phyloP scores from a whole-genome alignment of 2,329 filamentous ascomycete genomes.

The Coniochaeta ligniaria region DNA sequence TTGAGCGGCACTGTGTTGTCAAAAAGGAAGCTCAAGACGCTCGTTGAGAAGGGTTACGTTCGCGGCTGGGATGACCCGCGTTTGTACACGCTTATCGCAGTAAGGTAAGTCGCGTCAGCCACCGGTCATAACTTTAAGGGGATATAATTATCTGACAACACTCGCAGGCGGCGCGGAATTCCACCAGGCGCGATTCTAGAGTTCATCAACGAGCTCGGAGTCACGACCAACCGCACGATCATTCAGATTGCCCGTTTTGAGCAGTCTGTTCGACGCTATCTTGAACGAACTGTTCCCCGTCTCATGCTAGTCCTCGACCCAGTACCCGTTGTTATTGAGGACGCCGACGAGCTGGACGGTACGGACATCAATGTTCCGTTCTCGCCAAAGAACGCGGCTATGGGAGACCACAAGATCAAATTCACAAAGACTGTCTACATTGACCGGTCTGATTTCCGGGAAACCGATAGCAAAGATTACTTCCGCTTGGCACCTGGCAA shows the following conservation, averaged over 20 bases:
- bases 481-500: slow-evolving; percentile 65
- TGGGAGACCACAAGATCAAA: slow-evolving; percentile 25
- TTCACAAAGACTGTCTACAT: slow-evolving; percentile 63
- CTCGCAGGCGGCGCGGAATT: slow-evolving; percentile 64
- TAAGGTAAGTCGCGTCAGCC: slow-evolving; percentile 24
- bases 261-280: slow-evolving; percentile 73
- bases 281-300: slow-evolving; percentile 81
- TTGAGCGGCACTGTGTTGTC: slow-evolving; percentile 80
- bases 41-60: slow-evolving; percentile 73
- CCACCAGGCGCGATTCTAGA: slow-evolving; percentile 83
- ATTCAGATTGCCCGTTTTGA: slow-evolving; percentile 83
- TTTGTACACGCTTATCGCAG: slow-evolving; percentile 77
- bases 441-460: slow-evolving; percentile 62
- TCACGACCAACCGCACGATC: slow-evolving; percentile 72
- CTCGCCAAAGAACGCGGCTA: slow-evolving; percentile 21
- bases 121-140: too few species aligned
- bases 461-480: slow-evolving; percentile 58
- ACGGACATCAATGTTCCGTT: slow-evolving; percentile 60
- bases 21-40: slow-evolving; percentile 74
- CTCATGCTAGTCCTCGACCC: slow-evolving; percentile 88
- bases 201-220: slow-evolving; percentile 86
- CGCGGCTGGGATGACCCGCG: slow-evolving; percentile 88
- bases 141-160: too few species aligned
- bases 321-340: slow-evolving; percentile 73
- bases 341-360: slow-evolving; percentile 60